Evolutionary conservation across 2,329 filamentous ascomycete species (phyloP).

Genomic region (Beauveria australis): DNA sequence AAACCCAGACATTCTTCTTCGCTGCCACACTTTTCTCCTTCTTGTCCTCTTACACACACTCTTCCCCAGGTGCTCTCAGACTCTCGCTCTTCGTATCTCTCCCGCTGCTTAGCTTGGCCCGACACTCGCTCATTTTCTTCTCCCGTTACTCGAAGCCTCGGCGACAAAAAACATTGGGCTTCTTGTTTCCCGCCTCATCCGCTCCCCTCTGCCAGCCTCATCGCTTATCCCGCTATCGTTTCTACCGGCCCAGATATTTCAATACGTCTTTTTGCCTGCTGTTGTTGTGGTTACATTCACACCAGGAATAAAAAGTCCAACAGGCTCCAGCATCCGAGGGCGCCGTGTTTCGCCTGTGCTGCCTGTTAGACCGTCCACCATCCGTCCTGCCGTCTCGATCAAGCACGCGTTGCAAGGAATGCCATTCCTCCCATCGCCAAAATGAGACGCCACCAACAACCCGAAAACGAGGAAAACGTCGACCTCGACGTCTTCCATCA

Average conservation of each 20-base stretch:
- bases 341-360: constrained; percentile 3
- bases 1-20: constrained; percentile 7
- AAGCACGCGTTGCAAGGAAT: constrained; percentile 1
- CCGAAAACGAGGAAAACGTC: constrained; percentile 10
- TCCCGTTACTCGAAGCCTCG: background rate
- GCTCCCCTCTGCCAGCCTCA: background rate
- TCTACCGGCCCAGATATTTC: background rate
- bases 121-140: constrained; percentile 2
- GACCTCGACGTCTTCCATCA: constrained; percentile 12
- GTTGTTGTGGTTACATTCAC: background rate
- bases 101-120: constrained; percentile 6
- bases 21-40: constrained; percentile 10
- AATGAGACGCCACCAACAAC: constrained; percentile 11
- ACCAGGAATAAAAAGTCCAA: background rate
- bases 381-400: constrained; percentile 9
- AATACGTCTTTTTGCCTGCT: background rate
- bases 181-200: background rate
- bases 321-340: background rate
- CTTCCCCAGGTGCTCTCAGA: background rate
- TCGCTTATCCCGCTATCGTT: background rate
- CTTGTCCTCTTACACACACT: constrained; percentile 5
- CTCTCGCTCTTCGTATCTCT: background rate
- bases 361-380: background rate
- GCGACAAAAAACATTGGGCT: background rate
- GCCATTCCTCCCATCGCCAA: constrained; percentile 4